A percentile compares a stretch with the other conserved stretches of the same genome.
Conservation (phyloP, 306 rosid genomes). For the Nissolia schottii region DNA sequence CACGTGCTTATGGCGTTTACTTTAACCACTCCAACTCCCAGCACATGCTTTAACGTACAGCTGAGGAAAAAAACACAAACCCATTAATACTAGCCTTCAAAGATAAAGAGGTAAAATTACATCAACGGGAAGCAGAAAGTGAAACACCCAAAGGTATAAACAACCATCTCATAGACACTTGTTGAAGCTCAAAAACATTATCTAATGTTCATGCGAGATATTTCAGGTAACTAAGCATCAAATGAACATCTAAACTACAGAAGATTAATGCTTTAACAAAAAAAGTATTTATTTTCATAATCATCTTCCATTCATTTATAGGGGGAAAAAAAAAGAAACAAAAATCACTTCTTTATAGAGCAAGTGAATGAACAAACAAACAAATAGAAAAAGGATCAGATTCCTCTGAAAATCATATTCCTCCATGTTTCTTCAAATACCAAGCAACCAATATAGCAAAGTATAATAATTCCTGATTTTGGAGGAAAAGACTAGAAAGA, state of each 20-base stretch:
- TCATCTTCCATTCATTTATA: not conserved
- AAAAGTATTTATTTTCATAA: not conserved
- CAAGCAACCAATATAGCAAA: not conserved
- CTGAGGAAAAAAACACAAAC: conserved; percentile 22
- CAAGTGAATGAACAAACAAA: not conserved
- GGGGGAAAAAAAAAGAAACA: too few relatives aligned
- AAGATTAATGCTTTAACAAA: not conserved
- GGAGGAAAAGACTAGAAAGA: not conserved
- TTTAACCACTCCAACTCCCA: conserved; percentile 46
- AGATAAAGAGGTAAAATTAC: not conserved
- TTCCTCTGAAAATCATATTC: not conserved
- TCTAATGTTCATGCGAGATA: not conserved
- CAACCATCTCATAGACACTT: not conserved
- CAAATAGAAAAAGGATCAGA: not conserved
- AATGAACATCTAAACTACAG: not conserved
- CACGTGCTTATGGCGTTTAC: conserved; percentile 10
- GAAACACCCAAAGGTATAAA: not conserved
- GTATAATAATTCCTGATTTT: not conserved
- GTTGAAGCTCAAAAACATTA: not conserved
- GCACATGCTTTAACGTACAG: conserved; percentile 50
- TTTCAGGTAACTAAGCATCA: not conserved
- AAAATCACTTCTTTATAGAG: not conserved
- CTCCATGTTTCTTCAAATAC: not conserved
- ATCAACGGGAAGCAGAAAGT: not conserved
- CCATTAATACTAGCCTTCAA: conserved; percentile 3